Evolutionary conservation across 1,284 basidiomycete species (phyloP).

Genomic region (Cryptococcus hybrid): DNA sequence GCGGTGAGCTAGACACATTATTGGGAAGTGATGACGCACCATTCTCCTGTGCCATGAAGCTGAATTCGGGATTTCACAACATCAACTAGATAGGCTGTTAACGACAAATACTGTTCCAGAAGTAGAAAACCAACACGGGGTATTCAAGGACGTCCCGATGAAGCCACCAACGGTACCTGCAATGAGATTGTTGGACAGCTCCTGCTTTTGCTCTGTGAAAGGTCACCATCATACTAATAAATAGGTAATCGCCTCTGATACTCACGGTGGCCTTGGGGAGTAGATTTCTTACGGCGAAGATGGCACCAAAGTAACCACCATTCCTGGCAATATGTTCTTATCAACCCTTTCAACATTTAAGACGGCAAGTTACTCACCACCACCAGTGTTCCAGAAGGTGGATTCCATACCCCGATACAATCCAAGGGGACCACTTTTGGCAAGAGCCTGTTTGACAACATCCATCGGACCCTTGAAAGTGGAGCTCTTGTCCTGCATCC

Average conservation of each 20-base stretch:
- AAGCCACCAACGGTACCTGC: constrained; percentile 89
- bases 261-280: constrained; percentile 80
- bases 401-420: constrained; percentile 79
- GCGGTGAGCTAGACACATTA: neutral
- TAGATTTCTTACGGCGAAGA: constrained; percentile 73
- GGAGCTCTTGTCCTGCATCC: constrained; percentile 87
- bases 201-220: constrained; percentile 61
- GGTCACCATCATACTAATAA: neutral
- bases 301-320: constrained; percentile 89
- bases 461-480: constrained; percentile 88
- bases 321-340: constrained; percentile 62
- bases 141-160: constrained; percentile 64
- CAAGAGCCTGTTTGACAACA: constrained; percentile 75
- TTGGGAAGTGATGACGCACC: constrained; percentile 49
- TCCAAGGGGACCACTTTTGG: constrained; percentile 74
- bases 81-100: constrained; percentile 50
- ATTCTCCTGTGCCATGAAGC: constrained; percentile 85
- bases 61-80: constrained; percentile 94
- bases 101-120: constrained; percentile 1
- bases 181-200: constrained; percentile 87
- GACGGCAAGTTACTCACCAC: neutral
- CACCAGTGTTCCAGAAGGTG: constrained; percentile 86
- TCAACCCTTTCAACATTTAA: neutral
- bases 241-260: constrained; percentile 3
- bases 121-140: constrained; percentile 47